Evolutionary conservation across 225 moss, liverwort and hornwort genomes (phyloP), one percentile per base, ranked within the genome.

Genomic region (Climacium dendroides): DNA sequence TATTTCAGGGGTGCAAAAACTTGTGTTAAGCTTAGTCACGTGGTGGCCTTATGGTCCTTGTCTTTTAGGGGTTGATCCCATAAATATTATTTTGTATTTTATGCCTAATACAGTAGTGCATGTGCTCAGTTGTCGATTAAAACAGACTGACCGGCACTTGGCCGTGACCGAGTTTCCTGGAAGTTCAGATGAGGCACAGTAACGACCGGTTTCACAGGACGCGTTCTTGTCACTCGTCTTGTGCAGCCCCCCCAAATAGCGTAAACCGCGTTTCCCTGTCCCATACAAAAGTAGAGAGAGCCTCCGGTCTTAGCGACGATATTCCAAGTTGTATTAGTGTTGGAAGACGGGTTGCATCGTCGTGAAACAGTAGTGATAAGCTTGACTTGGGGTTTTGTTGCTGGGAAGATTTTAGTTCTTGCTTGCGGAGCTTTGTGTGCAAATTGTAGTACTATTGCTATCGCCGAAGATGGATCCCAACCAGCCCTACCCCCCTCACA

Each of bases 401-500:
- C 29, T 35, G 34, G 24, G 85, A 71, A 83, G 79, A 29, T 74
- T 76, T 9, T 9, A 19, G 65, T 37, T 67, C 66, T 37, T 18
- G 82, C 24, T 60, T 43, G 57, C 57, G 73, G 64, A 79, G 66
- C 39, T 76, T 3, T 85, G 75, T 50, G 37, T 63, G n/a, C 20
- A 45, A 47, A 52, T 29, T 43, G 48, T 47, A 18, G 41, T 50
- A 1, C 28, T 5, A 6, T 64, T 69, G 81, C 30, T 34, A 15
- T 26, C 69, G 29, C 7, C 45, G 80, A 82, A 89, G 86, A 92
- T 92, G 92, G 90, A 92, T 84, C 88, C 88, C 25, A 87, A 88
- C 80, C 87, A 88, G 79, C 69, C 88, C 2, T 91, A 91, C 85
- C 91, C 91, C 5, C 89, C 87, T 9, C 25, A 61, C 45, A 73